Conservation (phyloP, 2,329 filamentous ascomycete genomes). For the Epichloe glyceriae region DNA sequence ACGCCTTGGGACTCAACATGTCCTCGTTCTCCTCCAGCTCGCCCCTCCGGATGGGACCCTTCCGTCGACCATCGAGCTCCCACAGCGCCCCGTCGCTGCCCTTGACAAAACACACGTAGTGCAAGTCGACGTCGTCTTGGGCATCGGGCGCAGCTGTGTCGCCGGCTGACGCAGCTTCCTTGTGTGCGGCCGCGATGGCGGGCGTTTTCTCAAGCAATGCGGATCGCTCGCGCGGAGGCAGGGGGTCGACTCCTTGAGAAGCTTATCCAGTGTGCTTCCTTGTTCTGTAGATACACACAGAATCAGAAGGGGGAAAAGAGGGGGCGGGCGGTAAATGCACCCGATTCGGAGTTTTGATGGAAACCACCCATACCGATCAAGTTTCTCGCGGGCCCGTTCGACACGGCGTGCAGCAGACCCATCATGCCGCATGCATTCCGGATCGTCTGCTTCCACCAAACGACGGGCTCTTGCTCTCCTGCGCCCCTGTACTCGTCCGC, state of each 20-base stretch:
- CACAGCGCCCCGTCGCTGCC: conserved; percentile 47
- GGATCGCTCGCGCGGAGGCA: conserved; percentile 54
- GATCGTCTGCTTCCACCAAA: conserved; percentile 95
- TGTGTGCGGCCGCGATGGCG: conserved; percentile 66
- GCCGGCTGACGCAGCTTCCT: conserved; percentile 60
- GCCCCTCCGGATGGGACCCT: conserved; percentile 44
- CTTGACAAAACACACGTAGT: conserved; percentile 94
- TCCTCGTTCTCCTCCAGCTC: conserved; percentile 48
- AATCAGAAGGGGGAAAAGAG: not conserved
- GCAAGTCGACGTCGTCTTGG: conserved; percentile 74
- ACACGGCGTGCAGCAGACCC: conserved; percentile 69
- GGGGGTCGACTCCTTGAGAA: conserved; percentile 57
- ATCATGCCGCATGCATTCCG: conserved; percentile 87
- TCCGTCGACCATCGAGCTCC: conserved; percentile 47
- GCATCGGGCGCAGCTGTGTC: conserved; percentile 69
- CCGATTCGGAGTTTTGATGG: conserved; percentile 13
- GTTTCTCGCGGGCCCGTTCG: conserved; percentile 58
- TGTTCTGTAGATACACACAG: conserved; percentile 20
- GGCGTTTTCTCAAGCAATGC: conserved; percentile 64
- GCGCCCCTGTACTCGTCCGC: conserved; percentile 51
- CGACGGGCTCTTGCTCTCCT: conserved; percentile 58
- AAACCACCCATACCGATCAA: conserved; percentile 37
- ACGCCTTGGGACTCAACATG: conserved; percentile 60
- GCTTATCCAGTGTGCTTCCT: conserved; percentile 43
- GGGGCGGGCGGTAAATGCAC: not conserved